These are phyloP conservation scores for Candida methanosorbosa DNA, from an alignment of 805 yeast species.

Conservation along the genomic window DNA sequence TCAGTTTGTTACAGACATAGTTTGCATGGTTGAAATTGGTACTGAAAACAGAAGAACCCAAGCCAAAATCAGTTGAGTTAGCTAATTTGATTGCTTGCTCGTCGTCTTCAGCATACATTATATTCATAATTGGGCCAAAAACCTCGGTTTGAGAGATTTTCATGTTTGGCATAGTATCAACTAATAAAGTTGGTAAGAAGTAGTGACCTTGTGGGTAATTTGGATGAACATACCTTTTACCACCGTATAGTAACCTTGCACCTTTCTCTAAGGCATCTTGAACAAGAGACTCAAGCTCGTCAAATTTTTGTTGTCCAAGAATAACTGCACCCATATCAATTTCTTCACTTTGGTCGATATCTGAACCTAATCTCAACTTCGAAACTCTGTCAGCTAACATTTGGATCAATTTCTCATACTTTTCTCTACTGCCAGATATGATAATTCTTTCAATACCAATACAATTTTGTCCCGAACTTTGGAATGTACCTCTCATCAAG, in stretches of 20 bases:
- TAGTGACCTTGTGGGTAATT: conserved; percentile 94
- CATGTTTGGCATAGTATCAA: conserved; percentile 74
- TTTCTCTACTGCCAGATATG: conserved; percentile 47
- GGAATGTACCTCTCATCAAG: conserved; percentile 91
- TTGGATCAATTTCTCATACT: conserved; percentile 54
- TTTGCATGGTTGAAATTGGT: conserved; percentile 46
- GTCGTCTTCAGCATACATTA: conserved; percentile 62
- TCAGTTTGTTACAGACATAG: conserved; percentile 51
- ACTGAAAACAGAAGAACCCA: conserved; percentile 90
- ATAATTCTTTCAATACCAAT: conserved; percentile 95
- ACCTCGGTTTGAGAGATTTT: conserved; percentile 82
- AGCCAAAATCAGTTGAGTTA: conserved; percentile 78
- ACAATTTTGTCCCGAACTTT: conserved; percentile 96
- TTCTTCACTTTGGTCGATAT: conserved; percentile 82
- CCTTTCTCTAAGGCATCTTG: conserved; percentile 70
- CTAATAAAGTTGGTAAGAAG: conserved; percentile 82
- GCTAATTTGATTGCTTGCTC: conserved; percentile 71
- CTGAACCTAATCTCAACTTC: conserved; percentile 72
- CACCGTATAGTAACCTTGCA: conserved; percentile 78
- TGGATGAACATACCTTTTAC: conserved; percentile 74
- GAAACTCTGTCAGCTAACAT: conserved; percentile 51
- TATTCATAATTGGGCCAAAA: conserved; percentile 83
- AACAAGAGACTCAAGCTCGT: conserved; percentile 54
- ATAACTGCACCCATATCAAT: conserved; percentile 97
- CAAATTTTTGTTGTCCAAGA: conserved; percentile 62